Evolutionary conservation across 768 basidiomycete species (phyloP).

Genomic region (Kwoniella mangroviensis): DNA sequence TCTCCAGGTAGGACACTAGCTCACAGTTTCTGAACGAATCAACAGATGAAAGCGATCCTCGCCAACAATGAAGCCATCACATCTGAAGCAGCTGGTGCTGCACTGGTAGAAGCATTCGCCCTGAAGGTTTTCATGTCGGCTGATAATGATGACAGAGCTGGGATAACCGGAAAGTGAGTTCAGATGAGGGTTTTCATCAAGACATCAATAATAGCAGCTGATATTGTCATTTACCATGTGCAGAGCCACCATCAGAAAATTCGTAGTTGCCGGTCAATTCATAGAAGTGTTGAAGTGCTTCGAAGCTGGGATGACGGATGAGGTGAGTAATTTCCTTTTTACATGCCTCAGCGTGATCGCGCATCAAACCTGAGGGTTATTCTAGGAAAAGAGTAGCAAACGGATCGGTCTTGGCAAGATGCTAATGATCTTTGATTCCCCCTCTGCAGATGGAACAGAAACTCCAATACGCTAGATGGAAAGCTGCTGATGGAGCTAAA

Average conservation of each 20-base stretch:
- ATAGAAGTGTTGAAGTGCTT: slow-evolving; percentile 75
- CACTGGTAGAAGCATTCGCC: slow-evolving; percentile 95
- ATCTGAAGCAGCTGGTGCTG: slow-evolving; percentile 77
- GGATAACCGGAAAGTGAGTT: slow-evolving; percentile 72
- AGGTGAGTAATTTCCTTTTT: slow-evolving; percentile 40
- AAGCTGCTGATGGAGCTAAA: slow-evolving; percentile 91
- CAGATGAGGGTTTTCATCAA: no score
- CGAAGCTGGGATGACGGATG: slow-evolving; percentile 56
- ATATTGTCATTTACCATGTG: no score
- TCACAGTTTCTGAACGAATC: no score
- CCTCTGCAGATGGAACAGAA: slow-evolving; percentile 74
- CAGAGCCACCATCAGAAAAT: slow-evolving; percentile 90
- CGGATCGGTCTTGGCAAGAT: no score
- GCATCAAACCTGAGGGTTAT: no score
- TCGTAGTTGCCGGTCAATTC: slow-evolving; percentile 92
- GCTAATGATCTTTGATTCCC: no score
- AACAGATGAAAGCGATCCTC: slow-evolving; percentile 73
- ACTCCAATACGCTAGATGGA: slow-evolving; percentile 94
- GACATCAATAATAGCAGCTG: no score
- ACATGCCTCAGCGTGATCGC: no score
- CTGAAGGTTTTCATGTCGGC: slow-evolving; percentile 83
- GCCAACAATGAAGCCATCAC: slow-evolving; percentile 78
- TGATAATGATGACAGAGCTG: slow-evolving; percentile 86
- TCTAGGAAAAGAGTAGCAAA: no score
- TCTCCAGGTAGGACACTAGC: no score